A percentile compares a stretch with the other conserved stretches of the same genome.
phyloP scores from a whole-genome alignment of 257 asterid genomes.

The Fraxinus pennsylvanica region DNA sequence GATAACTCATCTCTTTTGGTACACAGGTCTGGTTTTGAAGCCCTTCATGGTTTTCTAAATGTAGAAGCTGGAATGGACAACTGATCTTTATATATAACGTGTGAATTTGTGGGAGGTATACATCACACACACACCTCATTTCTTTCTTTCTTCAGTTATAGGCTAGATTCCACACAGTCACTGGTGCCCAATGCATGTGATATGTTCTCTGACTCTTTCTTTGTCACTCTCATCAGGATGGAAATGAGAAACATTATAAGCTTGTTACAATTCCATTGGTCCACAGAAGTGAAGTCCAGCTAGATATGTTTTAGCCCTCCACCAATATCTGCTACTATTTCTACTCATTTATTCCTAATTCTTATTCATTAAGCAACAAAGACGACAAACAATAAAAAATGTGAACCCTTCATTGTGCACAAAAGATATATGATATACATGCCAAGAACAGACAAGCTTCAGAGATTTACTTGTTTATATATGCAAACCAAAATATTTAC shows the following conservation, averaged over 20 bases:
- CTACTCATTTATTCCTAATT: too few relatives aligned
- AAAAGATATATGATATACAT: too few relatives aligned
- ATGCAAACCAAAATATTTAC: too few relatives aligned
- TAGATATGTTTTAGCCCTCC: neutral
- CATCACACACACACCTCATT: neutral
- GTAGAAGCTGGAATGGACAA: neutral
- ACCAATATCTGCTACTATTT: too few relatives aligned
- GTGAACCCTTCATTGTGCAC: too few relatives aligned
- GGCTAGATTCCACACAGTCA: slow-evolving; percentile 41
- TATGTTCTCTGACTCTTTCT: slow-evolving; percentile 34
- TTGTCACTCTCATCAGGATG: slow-evolving; percentile 27
- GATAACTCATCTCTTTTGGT: neutral
- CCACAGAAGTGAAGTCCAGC: slow-evolving; percentile 43
- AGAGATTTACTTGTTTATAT: too few relatives aligned
- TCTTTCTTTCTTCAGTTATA: slow-evolving; percentile 33
- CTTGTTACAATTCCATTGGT: slow-evolving; percentile 33
- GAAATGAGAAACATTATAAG: slow-evolving; percentile 14
- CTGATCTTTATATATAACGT: neutral
- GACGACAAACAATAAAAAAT: too few relatives aligned
- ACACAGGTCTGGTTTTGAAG: neutral
- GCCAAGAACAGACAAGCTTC: too few relatives aligned
- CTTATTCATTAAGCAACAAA: too few relatives aligned
- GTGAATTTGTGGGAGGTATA: neutral
- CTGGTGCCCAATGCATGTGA: slow-evolving; percentile 33
- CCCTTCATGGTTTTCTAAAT: neutral